These are phyloP conservation scores for Epichloe uncinata DNA, from an alignment of 2,329 filamentous ascomycete species.

Conservation along the genomic window DNA sequence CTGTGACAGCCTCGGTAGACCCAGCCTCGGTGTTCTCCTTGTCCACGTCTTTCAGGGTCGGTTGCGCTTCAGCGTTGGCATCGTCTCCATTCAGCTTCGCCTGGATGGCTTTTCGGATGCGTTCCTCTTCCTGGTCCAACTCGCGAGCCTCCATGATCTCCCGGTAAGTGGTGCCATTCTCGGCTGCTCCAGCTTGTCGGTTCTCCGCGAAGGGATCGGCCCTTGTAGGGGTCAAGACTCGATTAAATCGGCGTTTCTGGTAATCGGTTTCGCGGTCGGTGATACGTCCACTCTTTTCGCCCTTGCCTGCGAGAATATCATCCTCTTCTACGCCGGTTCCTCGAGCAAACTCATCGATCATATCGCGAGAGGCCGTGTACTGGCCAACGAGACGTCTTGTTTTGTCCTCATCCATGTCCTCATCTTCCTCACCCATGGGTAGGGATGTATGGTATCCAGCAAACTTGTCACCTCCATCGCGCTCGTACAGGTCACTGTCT, in stretches of 20 bases:
- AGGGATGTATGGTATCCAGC: conserved; percentile 86
- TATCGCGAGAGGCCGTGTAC: conserved; percentile 83
- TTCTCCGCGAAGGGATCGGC: conserved; percentile 77
- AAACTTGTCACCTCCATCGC: conserved; percentile 65
- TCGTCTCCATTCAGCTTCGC: conserved; percentile 53
- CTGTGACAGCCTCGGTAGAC: conserved; percentile 47
- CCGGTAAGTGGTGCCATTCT: conserved; percentile 70
- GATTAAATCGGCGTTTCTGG: conserved; percentile 88
- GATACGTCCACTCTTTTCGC: conserved; percentile 83
- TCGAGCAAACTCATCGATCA: conserved; percentile 87
- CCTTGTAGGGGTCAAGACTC: conserved; percentile 71
- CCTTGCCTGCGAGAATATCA: conserved; percentile 68
- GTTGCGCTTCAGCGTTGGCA: conserved; percentile 50
- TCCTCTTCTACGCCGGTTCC: conserved; percentile 82
- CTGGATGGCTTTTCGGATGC: conserved; percentile 67
- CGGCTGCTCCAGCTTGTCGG: conserved; percentile 49
- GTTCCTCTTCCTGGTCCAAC: conserved; percentile 83
- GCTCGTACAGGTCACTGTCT: conserved; percentile 79
- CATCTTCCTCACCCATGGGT: conserved; percentile 63
- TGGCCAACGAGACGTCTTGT: conserved; percentile 77
- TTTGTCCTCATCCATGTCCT: conserved; percentile 64
- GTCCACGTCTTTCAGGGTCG: conserved; percentile 61
- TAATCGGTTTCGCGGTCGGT: conserved; percentile 92
- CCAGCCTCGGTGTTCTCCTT: conserved; percentile 63
- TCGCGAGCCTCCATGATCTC: conserved; percentile 87